Evolutionary conservation across 306 rosid genomes (phyloP).

Genomic region (Purshia tridentata): DNA sequence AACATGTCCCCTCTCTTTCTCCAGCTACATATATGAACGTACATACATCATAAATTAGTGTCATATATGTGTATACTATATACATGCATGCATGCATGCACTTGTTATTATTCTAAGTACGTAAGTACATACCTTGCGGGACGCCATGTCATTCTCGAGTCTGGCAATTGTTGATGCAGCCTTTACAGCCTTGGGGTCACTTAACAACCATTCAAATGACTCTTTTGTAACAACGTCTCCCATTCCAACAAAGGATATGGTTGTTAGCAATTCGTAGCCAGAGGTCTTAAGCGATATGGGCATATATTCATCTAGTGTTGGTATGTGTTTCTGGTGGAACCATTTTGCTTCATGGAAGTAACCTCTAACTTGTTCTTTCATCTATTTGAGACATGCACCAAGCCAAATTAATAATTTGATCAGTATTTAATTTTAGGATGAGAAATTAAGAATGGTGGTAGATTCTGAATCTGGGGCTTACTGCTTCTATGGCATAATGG

Average conservation of each 20-base stretch:
- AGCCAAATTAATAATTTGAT: too few species aligned
- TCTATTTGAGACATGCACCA: conserved; percentile 2
- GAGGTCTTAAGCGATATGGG: background rate
- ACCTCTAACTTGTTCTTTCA: conserved; percentile 20
- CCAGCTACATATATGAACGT: background rate
- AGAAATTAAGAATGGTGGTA: too few species aligned
- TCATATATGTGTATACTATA: too few species aligned
- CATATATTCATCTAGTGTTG: conserved; percentile 36
- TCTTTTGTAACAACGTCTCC: conserved; percentile 10
- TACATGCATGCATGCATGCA: too few species aligned
- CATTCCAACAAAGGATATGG: conserved; percentile 9
- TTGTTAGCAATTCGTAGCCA: background rate
- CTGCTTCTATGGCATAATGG: too few species aligned
- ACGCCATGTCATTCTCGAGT: too few species aligned
- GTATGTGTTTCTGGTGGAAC: conserved; percentile 25
- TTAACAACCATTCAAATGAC: background rate
- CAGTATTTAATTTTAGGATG: too few species aligned
- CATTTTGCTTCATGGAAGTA: conserved; percentile 39
- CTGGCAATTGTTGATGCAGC: background rate
- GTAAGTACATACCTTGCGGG: too few species aligned
- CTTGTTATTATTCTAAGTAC: too few species aligned
- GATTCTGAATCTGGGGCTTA: too few species aligned
- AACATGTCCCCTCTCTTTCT: conserved; percentile 4
- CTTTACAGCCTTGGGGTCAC: background rate
- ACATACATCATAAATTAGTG: too few species aligned